Percentiles rank a stretch among this genome's conserved stretches.
phyloP scores from a whole-genome alignment of 108 stramenopile genomes.

The Fragilaria crotonensis region DNA sequence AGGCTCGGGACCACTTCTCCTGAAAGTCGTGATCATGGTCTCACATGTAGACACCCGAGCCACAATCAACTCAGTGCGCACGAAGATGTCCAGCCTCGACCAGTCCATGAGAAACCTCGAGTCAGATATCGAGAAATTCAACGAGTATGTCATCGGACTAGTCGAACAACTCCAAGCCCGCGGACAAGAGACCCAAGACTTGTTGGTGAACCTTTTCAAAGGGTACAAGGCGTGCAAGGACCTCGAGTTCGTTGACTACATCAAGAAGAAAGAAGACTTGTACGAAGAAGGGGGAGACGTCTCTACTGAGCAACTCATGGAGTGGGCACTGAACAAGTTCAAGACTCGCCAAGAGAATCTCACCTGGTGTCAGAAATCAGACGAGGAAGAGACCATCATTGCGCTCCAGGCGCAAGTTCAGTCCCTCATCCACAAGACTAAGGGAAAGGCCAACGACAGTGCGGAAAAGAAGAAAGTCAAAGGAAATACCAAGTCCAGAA shows the following conservation, averaged over 20 bases:
- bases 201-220: slow-evolving; percentile 25
- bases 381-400: slow-evolving; percentile 18
- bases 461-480: slow-evolving; percentile 4
- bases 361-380: slow-evolving; percentile 4
- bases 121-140: slow-evolving; percentile 23
- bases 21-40: slow-evolving; percentile 18
- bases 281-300: slow-evolving; percentile 15
- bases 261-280: slow-evolving; percentile 13
- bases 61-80: slow-evolving; percentile 10
- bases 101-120: slow-evolving; percentile 12
- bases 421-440: slow-evolving; percentile 1
- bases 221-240: slow-evolving; percentile 12
- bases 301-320: slow-evolving; percentile 16
- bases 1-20: slow-evolving; percentile 2
- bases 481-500: slow-evolving; percentile 1
- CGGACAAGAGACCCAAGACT: slow-evolving; percentile 9
- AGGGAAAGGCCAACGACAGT: slow-evolving; percentile 8
- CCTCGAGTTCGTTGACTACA: slow-evolving; percentile 14
- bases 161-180: slow-evolving; percentile 11
- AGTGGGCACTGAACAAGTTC: slow-evolving; percentile 18
- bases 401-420: slow-evolving; percentile 17
- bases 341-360: slow-evolving; percentile 2
- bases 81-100: slow-evolving; percentile 13
- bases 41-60: slow-evolving; percentile 11
- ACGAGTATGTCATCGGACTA: slow-evolving; percentile 13